Conservation (phyloP, 1,139 yeast genomes). For the Debaryomyces udenii region DNA sequence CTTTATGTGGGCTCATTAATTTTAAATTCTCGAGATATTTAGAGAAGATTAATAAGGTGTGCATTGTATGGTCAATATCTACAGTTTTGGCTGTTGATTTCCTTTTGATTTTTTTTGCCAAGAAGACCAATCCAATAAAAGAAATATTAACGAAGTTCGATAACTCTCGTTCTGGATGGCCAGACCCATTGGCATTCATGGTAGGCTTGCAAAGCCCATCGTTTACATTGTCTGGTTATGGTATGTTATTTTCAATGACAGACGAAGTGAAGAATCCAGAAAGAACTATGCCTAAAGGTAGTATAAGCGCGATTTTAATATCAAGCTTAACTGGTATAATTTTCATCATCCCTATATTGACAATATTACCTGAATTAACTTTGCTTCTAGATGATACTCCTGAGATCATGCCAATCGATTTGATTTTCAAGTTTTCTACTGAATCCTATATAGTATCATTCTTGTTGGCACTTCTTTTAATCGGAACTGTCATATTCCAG, state of each 20-base stretch:
- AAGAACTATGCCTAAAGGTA: conserved; percentile 76
- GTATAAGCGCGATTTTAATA: conserved; percentile 63
- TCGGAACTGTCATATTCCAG: conserved; percentile 76
- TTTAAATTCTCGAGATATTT: conserved; percentile 59
- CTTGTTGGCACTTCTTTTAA: conserved; percentile 63
- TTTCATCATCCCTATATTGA: conserved; percentile 69
- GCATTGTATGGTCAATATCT: conserved; percentile 73
- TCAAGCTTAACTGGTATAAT: conserved; percentile 70
- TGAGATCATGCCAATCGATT: conserved; percentile 65
- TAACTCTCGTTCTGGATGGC: conserved; percentile 74
- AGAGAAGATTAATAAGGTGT: conserved; percentile 63
- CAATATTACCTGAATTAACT: conserved; percentile 68
- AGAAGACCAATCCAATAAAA: conserved; percentile 59
- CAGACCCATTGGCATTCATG: conserved; percentile 63
- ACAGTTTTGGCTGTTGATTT: conserved; percentile 73
- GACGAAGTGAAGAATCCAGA: conserved; percentile 83
- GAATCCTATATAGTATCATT: conserved; percentile 69
- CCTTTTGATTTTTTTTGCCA: conserved; percentile 60
- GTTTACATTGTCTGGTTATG: conserved; percentile 80
- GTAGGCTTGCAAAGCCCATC: conserved; percentile 80
- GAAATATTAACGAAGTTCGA: conserved; percentile 71
- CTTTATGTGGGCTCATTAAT: conserved; percentile 63
- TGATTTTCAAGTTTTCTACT: conserved; percentile 70
- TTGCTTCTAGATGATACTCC: conserved; percentile 60
- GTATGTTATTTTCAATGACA: conserved; percentile 78